A percentile compares a stretch with the other conserved stretches of the same genome.
Evolutionary conservation across 371 early-diverging fungal genomes (phyloP).

Genomic region (Apophysomyces elegans): DNA sequence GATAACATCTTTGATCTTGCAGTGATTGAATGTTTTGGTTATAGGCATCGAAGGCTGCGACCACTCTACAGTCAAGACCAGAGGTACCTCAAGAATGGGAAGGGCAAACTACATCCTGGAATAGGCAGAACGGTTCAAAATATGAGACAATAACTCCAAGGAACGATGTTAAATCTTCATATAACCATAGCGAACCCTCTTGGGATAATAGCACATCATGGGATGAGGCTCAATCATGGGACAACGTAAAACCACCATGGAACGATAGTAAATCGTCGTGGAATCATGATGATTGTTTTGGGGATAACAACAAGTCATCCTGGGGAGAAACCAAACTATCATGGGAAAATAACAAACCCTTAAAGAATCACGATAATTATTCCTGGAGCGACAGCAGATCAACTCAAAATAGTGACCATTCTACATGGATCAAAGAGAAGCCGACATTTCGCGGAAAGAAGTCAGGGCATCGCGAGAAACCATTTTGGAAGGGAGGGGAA

Average conservation of each 20-base stretch:
- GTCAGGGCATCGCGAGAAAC: neutral
- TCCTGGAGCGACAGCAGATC: no score
- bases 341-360: no score
- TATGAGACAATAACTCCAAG: neutral
- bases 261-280: no score
- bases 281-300: neutral
- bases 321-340: no score
- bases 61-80: neutral
- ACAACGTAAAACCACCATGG: no score
- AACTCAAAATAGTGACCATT: no score
- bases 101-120: neutral
- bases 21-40: neutral
- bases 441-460: neutral
- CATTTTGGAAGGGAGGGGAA: neutral
- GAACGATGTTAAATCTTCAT: neutral
- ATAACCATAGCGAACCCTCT: neutral
- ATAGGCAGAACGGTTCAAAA: neutral
- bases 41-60: neutral
- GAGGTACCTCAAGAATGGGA: conserved; percentile 1
- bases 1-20: neutral
- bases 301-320: neutral
- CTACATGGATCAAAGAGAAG: neutral
- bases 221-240: neutral
- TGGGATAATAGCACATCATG: neutral
- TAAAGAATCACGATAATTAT: no score